These are phyloP conservation scores for Mucuna pruriens DNA, from an alignment of 306 rosid species.

Conservation along the genomic window DNA sequence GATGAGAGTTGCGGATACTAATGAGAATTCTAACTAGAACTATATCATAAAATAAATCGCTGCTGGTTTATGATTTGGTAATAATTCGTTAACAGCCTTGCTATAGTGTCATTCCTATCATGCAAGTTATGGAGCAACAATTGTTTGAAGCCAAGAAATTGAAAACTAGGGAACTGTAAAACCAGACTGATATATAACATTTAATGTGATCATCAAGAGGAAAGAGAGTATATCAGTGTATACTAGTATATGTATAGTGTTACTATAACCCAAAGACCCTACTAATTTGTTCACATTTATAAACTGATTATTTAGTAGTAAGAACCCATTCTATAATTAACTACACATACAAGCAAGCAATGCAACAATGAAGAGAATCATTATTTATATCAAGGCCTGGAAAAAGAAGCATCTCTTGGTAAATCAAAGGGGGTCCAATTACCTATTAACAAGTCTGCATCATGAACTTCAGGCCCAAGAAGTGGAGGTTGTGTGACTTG, in stretches of 20 bases:
- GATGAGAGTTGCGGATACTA: not conserved
- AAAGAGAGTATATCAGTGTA: slow-evolving; percentile 1
- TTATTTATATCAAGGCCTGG: slow-evolving; percentile 44
- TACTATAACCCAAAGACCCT: slow-evolving; percentile 14
- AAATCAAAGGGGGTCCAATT: slow-evolving; percentile 81
- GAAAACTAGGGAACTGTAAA: not conserved
- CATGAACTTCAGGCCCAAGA: slow-evolving; percentile 52
- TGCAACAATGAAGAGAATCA: slow-evolving; percentile 35
- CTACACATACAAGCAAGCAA: slow-evolving; percentile 30
- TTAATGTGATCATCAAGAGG: not conserved
- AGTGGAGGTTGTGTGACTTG: slow-evolving; percentile 48
- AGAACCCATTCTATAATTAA: slow-evolving; percentile 40
- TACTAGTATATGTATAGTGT: not conserved
- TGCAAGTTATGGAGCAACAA: not conserved
- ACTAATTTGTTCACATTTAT: slow-evolving; percentile 27
- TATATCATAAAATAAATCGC: no score
- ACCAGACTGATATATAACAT: not conserved
- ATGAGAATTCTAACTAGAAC: not conserved
- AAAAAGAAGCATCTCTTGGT: slow-evolving; percentile 61
- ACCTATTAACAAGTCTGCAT: slow-evolving; percentile 57
- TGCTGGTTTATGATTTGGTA: no score
- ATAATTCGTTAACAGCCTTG: no score
- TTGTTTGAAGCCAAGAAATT: not conserved
- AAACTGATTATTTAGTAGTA: slow-evolving; percentile 33
- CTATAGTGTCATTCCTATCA: not conserved